Conservation (phyloP, 768 basidiomycete species). For the Suillus luteus region DNA sequence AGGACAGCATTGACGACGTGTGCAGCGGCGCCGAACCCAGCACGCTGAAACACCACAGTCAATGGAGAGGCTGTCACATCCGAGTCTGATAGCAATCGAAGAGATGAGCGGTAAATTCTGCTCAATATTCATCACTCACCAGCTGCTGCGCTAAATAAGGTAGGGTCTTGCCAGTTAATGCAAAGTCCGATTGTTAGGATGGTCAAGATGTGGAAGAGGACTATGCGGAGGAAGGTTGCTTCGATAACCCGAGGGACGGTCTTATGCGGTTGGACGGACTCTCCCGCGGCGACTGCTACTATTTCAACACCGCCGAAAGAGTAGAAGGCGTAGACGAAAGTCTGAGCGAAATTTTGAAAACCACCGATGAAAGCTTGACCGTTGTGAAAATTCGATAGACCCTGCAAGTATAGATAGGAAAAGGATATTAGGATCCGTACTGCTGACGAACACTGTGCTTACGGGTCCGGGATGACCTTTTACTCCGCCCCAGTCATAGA, state of each 20-base stretch:
- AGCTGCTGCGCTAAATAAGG: conserved; percentile 47
- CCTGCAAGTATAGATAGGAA: conserved; percentile 32
- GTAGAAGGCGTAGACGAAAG: conserved; percentile 71
- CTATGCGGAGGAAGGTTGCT: conserved; percentile 66
- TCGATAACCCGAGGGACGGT: conserved; percentile 66
- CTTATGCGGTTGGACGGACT: conserved; percentile 63
- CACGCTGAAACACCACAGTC: conserved; percentile 63
- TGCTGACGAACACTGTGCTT: conserved; percentile 21
- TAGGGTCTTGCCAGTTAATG: conserved; percentile 60
- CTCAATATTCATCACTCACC: conserved; percentile 32
- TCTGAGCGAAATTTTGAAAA: conserved; percentile 53
- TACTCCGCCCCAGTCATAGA: conserved; percentile 62
- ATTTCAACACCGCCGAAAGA: conserved; percentile 71
- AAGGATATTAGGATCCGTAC: background rate
- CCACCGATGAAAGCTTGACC: conserved; percentile 57
- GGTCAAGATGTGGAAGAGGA: conserved; percentile 64
- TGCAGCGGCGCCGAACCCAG: conserved; percentile 60
- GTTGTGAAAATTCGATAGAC: conserved; percentile 50
- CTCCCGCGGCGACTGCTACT: conserved; percentile 73
- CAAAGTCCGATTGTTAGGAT: conserved; percentile 67
- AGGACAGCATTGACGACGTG: conserved; percentile 70
- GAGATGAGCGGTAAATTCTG: background rate
- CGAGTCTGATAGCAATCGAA: conserved; percentile 34
- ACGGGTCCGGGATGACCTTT: conserved; percentile 61
- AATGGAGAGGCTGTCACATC: conserved; percentile 61